A percentile compares a stretch with the other conserved stretches of the same genome.
Evolutionary conservation across 2,329 filamentous ascomycete species (phyloP).

Genomic region (Fusarium cyanostomum): DNA sequence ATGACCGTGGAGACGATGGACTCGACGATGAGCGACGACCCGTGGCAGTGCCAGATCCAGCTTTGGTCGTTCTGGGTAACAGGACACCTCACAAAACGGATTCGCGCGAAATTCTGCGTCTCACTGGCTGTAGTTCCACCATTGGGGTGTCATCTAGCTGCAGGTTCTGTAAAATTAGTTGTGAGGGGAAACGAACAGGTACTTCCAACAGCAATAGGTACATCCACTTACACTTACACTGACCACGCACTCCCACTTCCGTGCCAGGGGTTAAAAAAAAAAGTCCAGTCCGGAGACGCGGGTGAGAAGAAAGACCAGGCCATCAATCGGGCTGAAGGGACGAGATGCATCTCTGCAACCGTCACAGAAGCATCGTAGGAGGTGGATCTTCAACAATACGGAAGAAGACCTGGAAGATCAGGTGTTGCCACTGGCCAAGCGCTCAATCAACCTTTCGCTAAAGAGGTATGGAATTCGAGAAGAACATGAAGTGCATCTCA

Average conservation of each 20-base stretch:
- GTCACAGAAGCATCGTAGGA: constrained; percentile 21
- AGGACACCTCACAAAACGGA: background rate
- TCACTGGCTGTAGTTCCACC: constrained; percentile 3
- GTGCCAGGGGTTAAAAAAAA: background rate
- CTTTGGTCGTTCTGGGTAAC: constrained; percentile 7
- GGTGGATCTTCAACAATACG: constrained; percentile 37
- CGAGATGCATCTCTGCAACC: constrained; percentile 17
- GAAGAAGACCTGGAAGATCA: constrained; percentile 30
- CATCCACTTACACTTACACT: constrained; percentile 6
- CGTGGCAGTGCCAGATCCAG: constrained; percentile 19
- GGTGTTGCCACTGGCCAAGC: constrained; percentile 16
- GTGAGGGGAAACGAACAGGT: constrained; percentile 28
- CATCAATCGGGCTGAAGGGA: constrained; percentile 29
- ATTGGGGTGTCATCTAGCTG: constrained; percentile 9
- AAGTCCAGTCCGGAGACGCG: constrained; percentile 20
- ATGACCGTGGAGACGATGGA: constrained; percentile 16
- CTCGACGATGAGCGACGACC: constrained; percentile 21
- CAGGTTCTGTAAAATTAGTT: constrained; percentile 11
- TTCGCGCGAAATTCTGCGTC: background rate
- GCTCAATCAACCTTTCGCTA: constrained; percentile 29
- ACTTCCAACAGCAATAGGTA: constrained; percentile 2
- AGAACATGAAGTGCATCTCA: constrained; percentile 26
- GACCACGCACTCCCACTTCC: background rate
- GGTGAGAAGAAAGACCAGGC: background rate
- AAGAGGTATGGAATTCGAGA: constrained; percentile 25